Base-by-base conservation (phyloP, 202 grass and related monocot species). In the Bolboschoenoplectus hybrid region DNA sequence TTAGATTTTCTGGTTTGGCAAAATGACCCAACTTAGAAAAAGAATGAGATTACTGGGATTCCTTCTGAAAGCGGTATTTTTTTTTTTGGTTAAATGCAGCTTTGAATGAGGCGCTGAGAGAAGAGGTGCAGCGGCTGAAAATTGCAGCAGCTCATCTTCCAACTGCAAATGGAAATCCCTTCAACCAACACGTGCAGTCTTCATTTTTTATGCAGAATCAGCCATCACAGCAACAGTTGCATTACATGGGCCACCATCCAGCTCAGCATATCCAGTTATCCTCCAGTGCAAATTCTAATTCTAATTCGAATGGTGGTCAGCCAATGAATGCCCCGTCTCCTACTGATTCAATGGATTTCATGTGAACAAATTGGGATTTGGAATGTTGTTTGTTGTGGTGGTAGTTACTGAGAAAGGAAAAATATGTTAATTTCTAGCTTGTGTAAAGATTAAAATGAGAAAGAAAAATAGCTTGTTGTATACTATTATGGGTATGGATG, bases 41-140 rank as follows among this genome's bases (percentile, higher is more conserved):
- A 61, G 17, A 61, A 14, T 61, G 14, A 20, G 57, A 5, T 61
- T 61, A 43, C 52, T 61, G 11, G 7, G 36, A 43, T 80, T 80
- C 16, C 13, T 26, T 14, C 35, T 68, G n/a, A 67, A 66, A 40
- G 61, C 41, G 2, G 14, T 11, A 82, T 67, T 55, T 38, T 2
- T 85, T 60, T 40, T 79, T 57, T 70, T 38, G 26, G 2, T 79
- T 3, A 80, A 49, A 41, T 83, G 82, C 90, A 99, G 97, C 97
- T 79, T 82, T 97, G 67, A 97, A 97, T 45, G 92, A 99, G 3
- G 83, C 97, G 63, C 76, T 97, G 63, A 94, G 97, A 84, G 97
- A 99, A 84, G 97, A 99, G 89, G 97, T 97, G 34, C 91, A 93
- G 19, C 90, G 92, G 52, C 93, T 99, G 69, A 94, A 96, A 87